Base-by-base conservation (phyloP, 352 stramenopile genomes). In the Pythium rishiriense region DNA sequence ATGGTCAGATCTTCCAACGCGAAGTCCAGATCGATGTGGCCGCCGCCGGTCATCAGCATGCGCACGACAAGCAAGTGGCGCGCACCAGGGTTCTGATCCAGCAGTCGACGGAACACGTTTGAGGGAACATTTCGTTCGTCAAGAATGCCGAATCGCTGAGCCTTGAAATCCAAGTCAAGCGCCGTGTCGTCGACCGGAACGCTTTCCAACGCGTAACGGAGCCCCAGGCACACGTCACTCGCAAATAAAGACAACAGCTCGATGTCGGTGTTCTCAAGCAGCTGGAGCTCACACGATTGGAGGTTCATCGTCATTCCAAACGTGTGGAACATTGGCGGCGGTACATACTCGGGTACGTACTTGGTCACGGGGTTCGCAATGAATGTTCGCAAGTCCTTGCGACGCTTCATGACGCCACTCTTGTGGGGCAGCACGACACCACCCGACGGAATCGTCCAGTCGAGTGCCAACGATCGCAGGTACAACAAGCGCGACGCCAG, bases 61-160 rank as follows among this genome's bases (percentile, higher is more conserved):
- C 70, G 67, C 54, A 94, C 48, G 14, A 67, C 41, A 57, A 96
- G 54, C 69, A 94, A 83, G 24, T 76, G 49, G 21, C 76, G 54
- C 35, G 76, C 80, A 47, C 82, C 83, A 15, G 74, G 78, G 59
- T 94, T 94, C 21, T 85, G 80, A 42, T 92, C 87, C 59, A 96
- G 58, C 22, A 96, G 67, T 46, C 87, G 85, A 29, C 61, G 62
- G 59, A 94, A 95, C 6, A 88, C 83, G 51, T 94, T 96, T 1
- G 76, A 78, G n/a, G 66, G 29, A 14, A 62, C 69, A 1, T 84
- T 73, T 21, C 87, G 79, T 33, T 90, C 78, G 58, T 96, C 85
- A 3, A 90, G 41, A 29, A 96, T 51, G 5, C 81, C 81, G 58
- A 95, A 94, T 4, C 84, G 81, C 21, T 62, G 43, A n/a, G 82